These are phyloP conservation scores for Gracilaria domingensis DNA, from an alignment of 23 red algal species.

Conservation along the genomic window DNA sequence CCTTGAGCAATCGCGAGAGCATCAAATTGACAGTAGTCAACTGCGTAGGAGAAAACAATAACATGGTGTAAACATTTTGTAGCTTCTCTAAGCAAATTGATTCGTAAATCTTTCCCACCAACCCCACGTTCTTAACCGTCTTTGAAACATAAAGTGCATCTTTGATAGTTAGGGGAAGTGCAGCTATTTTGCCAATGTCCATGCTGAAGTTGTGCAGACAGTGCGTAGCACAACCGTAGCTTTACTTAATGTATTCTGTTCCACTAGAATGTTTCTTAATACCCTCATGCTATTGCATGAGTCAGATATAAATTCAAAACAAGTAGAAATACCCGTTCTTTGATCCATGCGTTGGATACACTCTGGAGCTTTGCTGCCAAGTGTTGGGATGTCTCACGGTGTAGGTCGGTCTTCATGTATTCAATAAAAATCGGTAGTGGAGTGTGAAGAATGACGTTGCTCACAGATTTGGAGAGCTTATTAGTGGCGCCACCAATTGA, in stretches of 20 bases:
- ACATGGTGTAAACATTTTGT: neutral
- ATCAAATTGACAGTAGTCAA: conserved; percentile 22
- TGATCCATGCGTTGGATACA: neutral
- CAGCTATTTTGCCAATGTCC: neutral
- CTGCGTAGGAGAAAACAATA: conserved; percentile 21
- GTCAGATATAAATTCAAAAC: conserved; percentile 31
- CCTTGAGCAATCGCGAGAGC: conserved; percentile 7
- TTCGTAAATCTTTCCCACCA: conserved; percentile 21
- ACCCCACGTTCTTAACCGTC: conserved; percentile 6
- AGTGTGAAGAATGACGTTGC: conserved; percentile 32
- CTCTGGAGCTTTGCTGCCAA: neutral
- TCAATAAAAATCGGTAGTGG: conserved; percentile 42
- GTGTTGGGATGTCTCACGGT: conserved; percentile 6
- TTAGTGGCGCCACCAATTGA: conserved; percentile 25
- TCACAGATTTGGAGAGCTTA: conserved; percentile 14
- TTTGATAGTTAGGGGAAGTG: conserved; percentile 6
- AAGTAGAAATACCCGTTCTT: neutral
- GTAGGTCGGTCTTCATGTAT: conserved; percentile 34
- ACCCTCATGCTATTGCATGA: conserved; percentile 1
- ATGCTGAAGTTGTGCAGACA: conserved; percentile 11
- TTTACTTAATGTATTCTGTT: neutral
- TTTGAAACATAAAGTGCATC: conserved; percentile 24
- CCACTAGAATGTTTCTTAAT: conserved; percentile 1
- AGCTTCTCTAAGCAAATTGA: conserved; percentile 16
- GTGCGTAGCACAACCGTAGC: conserved; percentile 4